Evolutionary conservation across 129 eudicot species (phyloP).

Genomic region (Deinandra increscens): DNA sequence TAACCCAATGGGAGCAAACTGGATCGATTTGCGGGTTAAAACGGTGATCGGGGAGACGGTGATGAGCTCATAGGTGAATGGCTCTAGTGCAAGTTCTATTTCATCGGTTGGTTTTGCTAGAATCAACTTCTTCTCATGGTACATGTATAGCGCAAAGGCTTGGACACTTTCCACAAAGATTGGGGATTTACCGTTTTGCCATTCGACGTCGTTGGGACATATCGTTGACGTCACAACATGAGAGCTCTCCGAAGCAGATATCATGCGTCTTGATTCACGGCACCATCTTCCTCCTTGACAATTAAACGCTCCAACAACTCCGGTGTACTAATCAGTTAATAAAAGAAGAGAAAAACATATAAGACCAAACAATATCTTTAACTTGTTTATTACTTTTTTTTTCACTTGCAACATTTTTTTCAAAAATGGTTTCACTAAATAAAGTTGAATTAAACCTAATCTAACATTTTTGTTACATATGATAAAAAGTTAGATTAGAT

Average conservation of each 20-base stretch:
- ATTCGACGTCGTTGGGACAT: conserved; percentile 63
- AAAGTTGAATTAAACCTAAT: no score
- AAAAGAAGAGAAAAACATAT: not conserved
- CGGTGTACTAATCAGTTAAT: conserved; percentile 51
- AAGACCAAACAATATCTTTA: not conserved
- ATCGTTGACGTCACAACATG: conserved; percentile 42
- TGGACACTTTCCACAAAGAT: conserved; percentile 39
- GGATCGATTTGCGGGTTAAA: conserved; percentile 38
- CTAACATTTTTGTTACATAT: no score
- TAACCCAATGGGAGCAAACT: conserved; percentile 96
- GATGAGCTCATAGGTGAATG: conserved; percentile 71
- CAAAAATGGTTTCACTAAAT: no score
- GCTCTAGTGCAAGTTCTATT: conserved; percentile 46
- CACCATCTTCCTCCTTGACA: conserved; percentile 98
- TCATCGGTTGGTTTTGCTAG: conserved; percentile 49
- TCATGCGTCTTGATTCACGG: conserved; percentile 59
- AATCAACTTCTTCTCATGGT: conserved; percentile 48
- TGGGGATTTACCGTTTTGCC: conserved; percentile 55
- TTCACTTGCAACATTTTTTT: no score
- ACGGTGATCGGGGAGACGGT: conserved; percentile 52
- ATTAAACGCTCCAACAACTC: conserved; percentile 82
- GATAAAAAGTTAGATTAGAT: no score
- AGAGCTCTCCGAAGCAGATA: conserved; percentile 54
- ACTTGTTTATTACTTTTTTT: no score
- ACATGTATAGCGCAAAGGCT: conserved; percentile 54